Base-by-base conservation (phyloP, 306 rosid species). In the Sphenostylis stenocarpa region DNA sequence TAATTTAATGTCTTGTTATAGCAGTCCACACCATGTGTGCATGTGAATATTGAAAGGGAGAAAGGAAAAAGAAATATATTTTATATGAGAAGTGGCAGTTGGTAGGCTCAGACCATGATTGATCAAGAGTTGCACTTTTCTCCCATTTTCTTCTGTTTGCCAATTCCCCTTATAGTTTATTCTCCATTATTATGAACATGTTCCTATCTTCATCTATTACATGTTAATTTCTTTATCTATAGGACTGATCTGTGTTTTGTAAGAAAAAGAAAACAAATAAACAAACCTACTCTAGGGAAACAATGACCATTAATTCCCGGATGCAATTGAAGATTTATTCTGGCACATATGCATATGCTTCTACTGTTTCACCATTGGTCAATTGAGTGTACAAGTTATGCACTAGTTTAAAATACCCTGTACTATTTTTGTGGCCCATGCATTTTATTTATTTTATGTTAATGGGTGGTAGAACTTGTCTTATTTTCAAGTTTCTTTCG, bases 61-160 rank as follows among this genome's bases (percentile, higher is more conserved):
- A 65, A 84, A 26, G 26, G 14, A 9, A 57, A 43, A 23, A 2
- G 31, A 55, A 77, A 67, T 17, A 6, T 2, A 67, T 58, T 34
- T 24, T 55, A 44, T 65, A 60, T 78, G 23, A 80, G 79, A 77
- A 83, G 86, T 86, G 82, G 91, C 70, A 82, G 86, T 81, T 89
- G 88, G 88, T 86, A 88, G 86, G 84, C 53, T 72, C 85, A 81
- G 86, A 78, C 80, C 87, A 86, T 86, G 84, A 87, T 85, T 90
- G 84, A 81, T 77, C 73, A 79, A 72, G 67, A 80, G 83, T 85
- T 74, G 58, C 87, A 88, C 87, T 88, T 72, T 82, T 83, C 85
- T 81, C 75, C 86, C 86, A 86, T 82, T 82, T 89, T 73, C 88
- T 75, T 53, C 77, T 81, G 80, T 84, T 83, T 79, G 66, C 73